Evolutionary conservation across 2,329 filamentous ascomycete genomes (phyloP), one percentile per base, ranked within the genome.

Genomic region (Mycosphaerella sp.): DNA sequence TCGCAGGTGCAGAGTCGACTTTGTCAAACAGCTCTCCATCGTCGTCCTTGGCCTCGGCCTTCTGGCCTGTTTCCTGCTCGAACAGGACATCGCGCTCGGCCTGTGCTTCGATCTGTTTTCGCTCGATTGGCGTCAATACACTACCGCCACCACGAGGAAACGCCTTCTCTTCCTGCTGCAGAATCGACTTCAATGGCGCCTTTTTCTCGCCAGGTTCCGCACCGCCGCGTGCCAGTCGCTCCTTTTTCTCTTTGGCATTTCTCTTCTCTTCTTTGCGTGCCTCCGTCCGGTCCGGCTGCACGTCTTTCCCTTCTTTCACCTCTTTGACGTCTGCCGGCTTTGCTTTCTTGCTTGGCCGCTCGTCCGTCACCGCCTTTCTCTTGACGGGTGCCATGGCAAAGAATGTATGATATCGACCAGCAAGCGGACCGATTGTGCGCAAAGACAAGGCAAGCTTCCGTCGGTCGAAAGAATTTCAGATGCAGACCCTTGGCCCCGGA

Each of bases 41-140:
- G 70, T 78, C 70, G 71, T 81, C 62, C 64, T 69, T 58, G 73
- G 79, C 57, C 66, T 66, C 71, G 75, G 86, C 55, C 68, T 79
- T 81, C 68, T 79, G 81, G n/a, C 71, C 71, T 9, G 70, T 80
- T 60, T 85, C 79, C 62, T 94, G 85, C 70, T 97, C 93, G 66
- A 91, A 93, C 35, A 94, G 75, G 36, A 90, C 93, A 75, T 98
- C 93, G 62, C 86, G 84, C 66, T 87, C 93, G 41, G 93, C 93
- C 70, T 97, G 86, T 52, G 94, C 85, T 64, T 93, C 86, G 57
- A 98, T 97, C 71, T 97, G 89, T 73, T 95, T 96, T 67, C 94
- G 87, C 69, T 98, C 93, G 45, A 98, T 75, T 16, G 93, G 90
- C 1, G 93, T 96, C 66, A 98, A 74, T 46, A 95, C 78, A 66